Conservation (phyloP, 2,329 filamentous ascomycete genomes). For the Nothophoma quercina region DNA sequence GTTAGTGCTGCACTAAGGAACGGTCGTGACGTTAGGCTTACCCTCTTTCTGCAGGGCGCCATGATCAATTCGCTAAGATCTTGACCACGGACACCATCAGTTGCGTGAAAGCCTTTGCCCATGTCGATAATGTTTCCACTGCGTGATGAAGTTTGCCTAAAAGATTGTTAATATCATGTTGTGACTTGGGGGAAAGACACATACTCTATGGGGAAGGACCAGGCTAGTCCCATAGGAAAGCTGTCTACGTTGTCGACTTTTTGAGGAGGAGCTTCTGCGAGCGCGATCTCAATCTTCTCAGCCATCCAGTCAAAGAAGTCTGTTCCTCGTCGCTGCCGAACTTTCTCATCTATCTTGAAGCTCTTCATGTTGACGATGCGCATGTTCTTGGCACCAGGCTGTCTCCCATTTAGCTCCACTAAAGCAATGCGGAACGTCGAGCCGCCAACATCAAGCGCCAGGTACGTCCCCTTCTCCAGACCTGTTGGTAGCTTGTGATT, state of each 20-base stretch:
- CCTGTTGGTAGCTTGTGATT: constrained; percentile 68
- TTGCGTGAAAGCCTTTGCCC: constrained; percentile 71
- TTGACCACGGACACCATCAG: constrained; percentile 64
- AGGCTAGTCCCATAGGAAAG: constrained; percentile 67
- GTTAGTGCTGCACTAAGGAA: constrained; percentile 23
- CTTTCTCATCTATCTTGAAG: constrained; percentile 63
- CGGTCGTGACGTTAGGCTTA: constrained; percentile 30
- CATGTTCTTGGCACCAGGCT: constrained; percentile 56
- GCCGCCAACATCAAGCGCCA: constrained; percentile 71
- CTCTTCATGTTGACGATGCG: constrained; percentile 63
- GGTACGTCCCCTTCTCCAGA: constrained; percentile 65
- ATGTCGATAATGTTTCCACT: constrained; percentile 66
- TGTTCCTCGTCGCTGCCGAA: constrained; percentile 63
- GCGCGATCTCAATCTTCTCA: constrained; percentile 62
- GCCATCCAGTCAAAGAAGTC: constrained; percentile 74
- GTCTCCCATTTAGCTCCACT: constrained; percentile 62
- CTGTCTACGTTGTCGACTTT: constrained; percentile 49
- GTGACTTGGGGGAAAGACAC: constrained; percentile 21
- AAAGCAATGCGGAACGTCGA: constrained; percentile 70
- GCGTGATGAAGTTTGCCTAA: constrained; percentile 64
- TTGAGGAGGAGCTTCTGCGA: constrained; percentile 52
- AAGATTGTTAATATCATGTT: constrained; percentile 22
- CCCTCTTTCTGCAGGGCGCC: constrained; percentile 62
- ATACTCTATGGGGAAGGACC: constrained; percentile 71
- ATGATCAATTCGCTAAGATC: constrained; percentile 68